Evolutionary conservation across 106 monocot genomes (phyloP).

Genomic region (Acorus calamus): DNA sequence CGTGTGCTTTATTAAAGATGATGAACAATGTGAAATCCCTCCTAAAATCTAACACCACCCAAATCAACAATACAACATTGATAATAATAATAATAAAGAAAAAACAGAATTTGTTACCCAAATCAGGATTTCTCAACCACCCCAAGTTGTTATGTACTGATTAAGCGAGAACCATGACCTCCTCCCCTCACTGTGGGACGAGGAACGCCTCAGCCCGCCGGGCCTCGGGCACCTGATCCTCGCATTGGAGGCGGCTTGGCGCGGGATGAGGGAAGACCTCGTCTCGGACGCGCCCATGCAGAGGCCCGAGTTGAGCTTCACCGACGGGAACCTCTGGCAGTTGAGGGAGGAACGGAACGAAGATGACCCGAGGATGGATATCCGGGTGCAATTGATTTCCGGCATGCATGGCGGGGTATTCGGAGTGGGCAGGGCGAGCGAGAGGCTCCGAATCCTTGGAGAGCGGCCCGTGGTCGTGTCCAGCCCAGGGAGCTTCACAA

Average conservation of each 20-base stretch:
- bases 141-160: conserved; percentile 21
- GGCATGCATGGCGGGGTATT: conserved; percentile 16
- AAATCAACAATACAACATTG: neutral
- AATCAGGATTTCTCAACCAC: conserved; percentile 5
- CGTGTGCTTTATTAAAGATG: too few species aligned
- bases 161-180: conserved; percentile 34
- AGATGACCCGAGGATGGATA: conserved; percentile 31
- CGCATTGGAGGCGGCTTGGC: too few species aligned
- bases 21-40: too few species aligned
- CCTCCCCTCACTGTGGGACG: conserved; percentile 35
- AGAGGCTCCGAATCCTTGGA: conserved; percentile 31
- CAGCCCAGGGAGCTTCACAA: conserved; percentile 26
- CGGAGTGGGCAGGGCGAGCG: conserved; percentile 18
- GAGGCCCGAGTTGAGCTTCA: conserved; percentile 30
- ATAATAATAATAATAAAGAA: neutral
- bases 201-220: conserved; percentile 18
- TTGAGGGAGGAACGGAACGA: conserved; percentile 40
- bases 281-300: conserved; percentile 41
- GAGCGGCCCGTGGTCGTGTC: conserved; percentile 33
- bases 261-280: conserved; percentile 20
- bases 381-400: conserved; percentile 17
- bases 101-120: neutral
- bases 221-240: conserved; percentile 29
- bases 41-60: too few species aligned
- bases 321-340: conserved; percentile 34